These are phyloP conservation scores for Aureobasidium subglaciale DNA, from an alignment of 2,329 filamentous ascomycete species.

Conservation along the genomic window DNA sequence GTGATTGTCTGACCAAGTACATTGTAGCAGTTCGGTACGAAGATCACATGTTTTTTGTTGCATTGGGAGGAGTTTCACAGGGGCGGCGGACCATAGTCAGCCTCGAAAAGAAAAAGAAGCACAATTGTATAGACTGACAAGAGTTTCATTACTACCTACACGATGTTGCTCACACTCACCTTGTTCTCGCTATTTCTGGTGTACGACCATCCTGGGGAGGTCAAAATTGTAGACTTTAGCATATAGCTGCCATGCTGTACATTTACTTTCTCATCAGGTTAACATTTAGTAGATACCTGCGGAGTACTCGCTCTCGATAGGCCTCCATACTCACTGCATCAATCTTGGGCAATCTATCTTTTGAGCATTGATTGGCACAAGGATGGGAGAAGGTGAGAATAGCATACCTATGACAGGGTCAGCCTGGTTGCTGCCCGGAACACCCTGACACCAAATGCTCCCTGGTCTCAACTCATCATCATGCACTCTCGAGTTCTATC, in stretches of 20 bases:
- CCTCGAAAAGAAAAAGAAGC: neutral
- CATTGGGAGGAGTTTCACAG: slow-evolving; percentile 7
- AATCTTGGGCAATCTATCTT: too few species aligned
- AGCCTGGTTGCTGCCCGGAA: neutral
- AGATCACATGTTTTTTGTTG: neutral
- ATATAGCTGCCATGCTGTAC: too few species aligned
- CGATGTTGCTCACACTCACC: too few species aligned
- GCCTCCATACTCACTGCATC: too few species aligned
- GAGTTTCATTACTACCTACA: neutral
- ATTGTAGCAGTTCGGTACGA: neutral
- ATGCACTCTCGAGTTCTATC: too few species aligned
- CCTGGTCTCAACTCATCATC: neutral
- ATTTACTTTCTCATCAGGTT: too few species aligned
- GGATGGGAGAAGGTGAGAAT: neutral
- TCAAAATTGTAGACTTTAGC: too few species aligned
- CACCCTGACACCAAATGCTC: neutral
- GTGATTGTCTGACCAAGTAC: neutral
- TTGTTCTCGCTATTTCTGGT: too few species aligned
- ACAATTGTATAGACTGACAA: neutral
- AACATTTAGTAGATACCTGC: too few species aligned
- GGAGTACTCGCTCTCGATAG: too few species aligned
- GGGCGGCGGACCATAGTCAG: neutral
- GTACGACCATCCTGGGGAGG: too few species aligned
- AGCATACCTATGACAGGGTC: neutral
- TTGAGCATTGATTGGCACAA: too few species aligned